Base-by-base conservation (phyloP, 805 yeast species). In the Myxozyma vanderwaltii region DNA sequence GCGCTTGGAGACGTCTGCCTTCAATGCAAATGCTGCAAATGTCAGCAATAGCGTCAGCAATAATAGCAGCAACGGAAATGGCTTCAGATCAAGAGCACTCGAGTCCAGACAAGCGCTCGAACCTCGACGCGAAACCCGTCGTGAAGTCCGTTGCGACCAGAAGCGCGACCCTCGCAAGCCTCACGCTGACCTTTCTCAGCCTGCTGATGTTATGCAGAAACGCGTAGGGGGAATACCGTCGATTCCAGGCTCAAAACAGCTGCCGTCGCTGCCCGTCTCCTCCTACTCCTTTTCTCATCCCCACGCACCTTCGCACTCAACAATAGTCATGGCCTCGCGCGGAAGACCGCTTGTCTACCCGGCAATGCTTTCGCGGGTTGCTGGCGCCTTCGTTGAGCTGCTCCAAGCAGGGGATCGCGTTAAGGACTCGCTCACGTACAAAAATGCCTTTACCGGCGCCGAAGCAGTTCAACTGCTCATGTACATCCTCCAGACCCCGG, bases 401-500 rank as follows among this genome's bases (percentile, higher is more conserved):
- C 80, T 91, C 31, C 82, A 82, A 23, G 71, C 88, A 13, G 88
- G 91, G 1, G 89, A 90, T 60, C 84, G 89, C 64, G 87, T 86
- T 70, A 94, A 92, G 70, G 92, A 91, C 75, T 97, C 96, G 17
- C 80, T 91, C 66, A 87, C 90, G 63, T 92, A 91, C 74, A 87
- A 95, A 70, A 95, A 91, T 70, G 86, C 97, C 0, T 94, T 94
- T 70, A 87, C 96, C 0, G 99, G 99, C 35, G 79, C 89, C 23
- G 94, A 89, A 73, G 97, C 98, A 0, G 96, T 94, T 31, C 97
- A 91, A 72, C 81, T 86, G n/a, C 84, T 94, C 60, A 86, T 96
- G 58, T 79, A 86, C 57, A 88, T 94, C 54, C 86, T 92, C 51
- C 79, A 95, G 66, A 92, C 97, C 0, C 87, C 90, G 7, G 99